phyloP scores from a whole-genome alignment of 805 yeast species.

The Saccharomycopsis sp. region DNA sequence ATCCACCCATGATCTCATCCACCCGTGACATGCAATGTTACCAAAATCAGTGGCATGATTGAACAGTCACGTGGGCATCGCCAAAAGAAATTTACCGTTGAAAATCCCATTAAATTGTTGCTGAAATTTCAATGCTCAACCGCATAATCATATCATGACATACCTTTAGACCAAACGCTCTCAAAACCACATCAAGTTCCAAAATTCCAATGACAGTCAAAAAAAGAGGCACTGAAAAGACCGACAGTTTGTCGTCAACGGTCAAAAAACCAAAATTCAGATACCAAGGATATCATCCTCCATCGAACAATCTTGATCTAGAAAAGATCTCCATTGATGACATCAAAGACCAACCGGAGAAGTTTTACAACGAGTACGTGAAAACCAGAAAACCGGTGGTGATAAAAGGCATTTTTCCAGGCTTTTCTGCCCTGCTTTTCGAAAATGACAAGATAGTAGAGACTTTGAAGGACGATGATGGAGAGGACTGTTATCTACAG shows the following conservation, averaged over 20 bases:
- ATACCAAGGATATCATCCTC: conserved; percentile 8
- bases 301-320: neutral
- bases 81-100: neutral
- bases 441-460: conserved; percentile 31
- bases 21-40: neutral
- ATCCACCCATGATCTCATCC: no score
- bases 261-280: neutral
- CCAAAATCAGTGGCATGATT: neutral
- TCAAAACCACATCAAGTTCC: neutral
- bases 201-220: neutral
- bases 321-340: conserved; percentile 19
- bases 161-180: no score
- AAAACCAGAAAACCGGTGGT: conserved; percentile 44
- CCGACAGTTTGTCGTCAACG: neutral
- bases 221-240: neutral
- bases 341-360: conserved; percentile 22
- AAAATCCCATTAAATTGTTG: neutral
- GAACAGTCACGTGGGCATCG: neutral
- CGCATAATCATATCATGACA: no score
- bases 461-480: conserved; percentile 31
- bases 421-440: conserved; percentile 31
- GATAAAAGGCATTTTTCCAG: conserved; percentile 34
- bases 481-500: conserved; percentile 31
- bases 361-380: conserved; percentile 37
- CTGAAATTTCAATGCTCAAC: no score